These are phyloP conservation scores for Pseudogymnoascus sp. DNA, from an alignment of 2,329 filamentous ascomycete species.

Conservation along the genomic window DNA sequence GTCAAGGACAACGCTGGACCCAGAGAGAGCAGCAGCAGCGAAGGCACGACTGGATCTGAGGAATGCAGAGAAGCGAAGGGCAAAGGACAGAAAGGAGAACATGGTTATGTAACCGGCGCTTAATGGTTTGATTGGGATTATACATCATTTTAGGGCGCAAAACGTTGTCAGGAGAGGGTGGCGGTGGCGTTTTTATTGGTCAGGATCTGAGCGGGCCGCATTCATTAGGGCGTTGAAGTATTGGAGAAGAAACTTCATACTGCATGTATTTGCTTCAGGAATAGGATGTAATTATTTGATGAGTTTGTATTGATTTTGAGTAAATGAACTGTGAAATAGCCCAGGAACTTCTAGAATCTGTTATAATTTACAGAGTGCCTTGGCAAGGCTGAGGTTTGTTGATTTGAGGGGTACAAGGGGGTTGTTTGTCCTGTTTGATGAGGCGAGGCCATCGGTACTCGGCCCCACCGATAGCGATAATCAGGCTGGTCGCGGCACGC, in stretches of 20 bases:
- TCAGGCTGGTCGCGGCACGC: background rate
- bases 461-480: constrained; percentile 3
- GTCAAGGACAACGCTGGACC: constrained; percentile 21
- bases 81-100: constrained; percentile 21
- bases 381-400: constrained; percentile 5
- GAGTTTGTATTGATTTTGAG: background rate
- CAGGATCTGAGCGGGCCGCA: constrained; percentile 7
- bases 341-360: background rate
- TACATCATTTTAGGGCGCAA: constrained; percentile 7
- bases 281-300: background rate
- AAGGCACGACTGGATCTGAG: constrained; percentile 28
- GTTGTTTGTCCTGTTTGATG: background rate
- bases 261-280: constrained; percentile 2
- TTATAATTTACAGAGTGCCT: background rate
- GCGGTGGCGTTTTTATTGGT: constrained; percentile 9
- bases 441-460: background rate
- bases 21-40: constrained; percentile 29
- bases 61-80: constrained; percentile 23
- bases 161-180: constrained; percentile 1
- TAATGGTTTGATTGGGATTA: background rate
- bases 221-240: constrained; percentile 3
- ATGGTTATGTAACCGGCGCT: constrained; percentile 10
- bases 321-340: background rate
- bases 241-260: constrained; percentile 5
- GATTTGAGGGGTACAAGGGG: background rate